phyloP scores from a whole-genome alignment of 1,284 basidiomycete species.

The Trichosporon sp. region DNA sequence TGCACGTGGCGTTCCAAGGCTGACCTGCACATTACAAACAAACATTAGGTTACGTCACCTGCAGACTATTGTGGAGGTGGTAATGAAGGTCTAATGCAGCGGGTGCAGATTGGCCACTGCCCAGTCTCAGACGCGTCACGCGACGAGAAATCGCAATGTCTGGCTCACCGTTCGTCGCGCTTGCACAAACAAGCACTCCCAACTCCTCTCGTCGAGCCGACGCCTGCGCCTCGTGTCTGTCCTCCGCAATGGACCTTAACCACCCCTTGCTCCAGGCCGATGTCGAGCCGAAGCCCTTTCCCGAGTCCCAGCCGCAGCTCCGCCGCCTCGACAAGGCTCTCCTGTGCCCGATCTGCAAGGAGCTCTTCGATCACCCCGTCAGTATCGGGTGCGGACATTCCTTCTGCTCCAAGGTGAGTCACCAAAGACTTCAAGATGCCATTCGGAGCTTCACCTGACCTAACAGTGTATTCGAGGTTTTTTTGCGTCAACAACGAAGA shows the following conservation, averaged over 20 bases:
- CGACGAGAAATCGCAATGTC: constrained; percentile 17
- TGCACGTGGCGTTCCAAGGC: not conserved
- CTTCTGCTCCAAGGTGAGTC: constrained; percentile 55
- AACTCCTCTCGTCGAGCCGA: not conserved
- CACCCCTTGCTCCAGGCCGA: constrained; percentile 44
- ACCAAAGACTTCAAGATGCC: no score
- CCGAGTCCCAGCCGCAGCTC: constrained; percentile 41
- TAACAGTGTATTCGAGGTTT: constrained; percentile 50
- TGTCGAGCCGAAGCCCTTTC: constrained; percentile 46
- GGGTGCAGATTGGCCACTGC: constrained; percentile 2
- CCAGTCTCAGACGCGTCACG: constrained; percentile 8
- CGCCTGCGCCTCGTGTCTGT: not conserved
- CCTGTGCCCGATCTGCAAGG: constrained; percentile 53
- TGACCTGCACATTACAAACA: not conserved
- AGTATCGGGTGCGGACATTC: constrained; percentile 53
- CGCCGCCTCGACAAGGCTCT: constrained; percentile 45
- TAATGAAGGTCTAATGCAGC: not conserved
- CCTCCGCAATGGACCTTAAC: constrained; percentile 41
- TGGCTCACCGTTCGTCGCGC: not conserved
- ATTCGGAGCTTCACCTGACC: not conserved
- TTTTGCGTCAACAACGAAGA: constrained; percentile 37
- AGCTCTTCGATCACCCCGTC: constrained; percentile 48
- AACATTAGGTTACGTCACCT: constrained; percentile 17
- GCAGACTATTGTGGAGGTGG: not conserved
- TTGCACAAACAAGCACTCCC: constrained; percentile 4